Base-by-base conservation (phyloP, 108 stramenopile species). In the Pelagomonas calceolata region DNA sequence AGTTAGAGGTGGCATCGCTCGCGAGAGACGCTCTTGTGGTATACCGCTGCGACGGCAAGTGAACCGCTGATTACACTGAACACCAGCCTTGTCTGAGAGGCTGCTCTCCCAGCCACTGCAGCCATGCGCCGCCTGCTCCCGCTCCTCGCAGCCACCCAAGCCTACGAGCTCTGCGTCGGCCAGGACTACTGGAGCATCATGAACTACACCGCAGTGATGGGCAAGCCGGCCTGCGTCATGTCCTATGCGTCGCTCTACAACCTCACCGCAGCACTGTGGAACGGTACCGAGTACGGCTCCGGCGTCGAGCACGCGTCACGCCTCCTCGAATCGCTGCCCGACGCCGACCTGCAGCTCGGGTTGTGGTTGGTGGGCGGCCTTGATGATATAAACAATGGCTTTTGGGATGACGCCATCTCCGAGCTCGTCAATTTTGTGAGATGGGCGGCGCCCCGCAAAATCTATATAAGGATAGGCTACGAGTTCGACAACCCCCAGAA, bases 391-490 rank as follows among this genome's bases (percentile, higher is more conserved):
- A 26, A 17, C 21, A 4, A 3, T 3, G 26, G 21, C 51, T 4
- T 9, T 26, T 12, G 1, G 21, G 26, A 12, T 1, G 21, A 17
- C 7, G 10, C 1, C 51, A 26, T 60, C 51, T 17, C 18, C 21
- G 51, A 1, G 21, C 51, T 60, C 51, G 21, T 60, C 51, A 26
- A 1, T 26, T 60, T 1, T 26, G 51, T 60, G 21, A 3, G 3
- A 1, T 16, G 0, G 1, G 21, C 29, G 7, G 51, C 51, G 26
- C 51, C 51, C 7, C 51, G 51, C 51, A 4, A 60, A 1, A 18
- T 74, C 66, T 35, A 37, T 36, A 1, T 74, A 0, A 67, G 73
- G 26, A 68, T 74, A 21, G 73, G 73, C 33, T 74, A 74, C 66
- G 73, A 74, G 65, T 74, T 74, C 32, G 73, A 74, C 34, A 31